These are phyloP conservation scores for Fusarium sp. DNA, from an alignment of 2,329 filamentous ascomycete genomes.

Conservation along the genomic window DNA sequence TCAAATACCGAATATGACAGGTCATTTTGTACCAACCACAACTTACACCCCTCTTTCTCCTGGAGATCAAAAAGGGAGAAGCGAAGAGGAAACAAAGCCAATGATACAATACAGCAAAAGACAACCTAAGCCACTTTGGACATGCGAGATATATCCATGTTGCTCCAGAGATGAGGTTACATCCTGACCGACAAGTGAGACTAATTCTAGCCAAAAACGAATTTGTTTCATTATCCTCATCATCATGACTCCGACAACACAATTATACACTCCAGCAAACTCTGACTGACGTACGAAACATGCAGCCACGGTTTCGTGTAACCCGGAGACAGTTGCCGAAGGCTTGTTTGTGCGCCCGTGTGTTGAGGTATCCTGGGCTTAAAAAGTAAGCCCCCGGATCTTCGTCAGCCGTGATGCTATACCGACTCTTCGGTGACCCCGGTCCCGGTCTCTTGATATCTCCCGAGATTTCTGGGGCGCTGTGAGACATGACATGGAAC, in stretches of 20 bases:
- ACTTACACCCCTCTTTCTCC: slow-evolving; percentile 22
- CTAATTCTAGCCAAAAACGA: slow-evolving; percentile 10
- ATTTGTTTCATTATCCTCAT: slow-evolving; percentile 19
- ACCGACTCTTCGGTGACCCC: slow-evolving; percentile 32
- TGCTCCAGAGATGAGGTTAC: slow-evolving; percentile 38
- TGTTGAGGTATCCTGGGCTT: slow-evolving; percentile 8
- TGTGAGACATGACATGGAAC: slow-evolving; percentile 38
- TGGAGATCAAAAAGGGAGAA: slow-evolving; percentile 24
- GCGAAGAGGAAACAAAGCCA: slow-evolving; percentile 18
- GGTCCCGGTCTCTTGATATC: slow-evolving; percentile 9
- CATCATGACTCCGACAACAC: neutral
- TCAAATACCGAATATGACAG: slow-evolving; percentile 37
- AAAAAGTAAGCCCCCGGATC: neutral
- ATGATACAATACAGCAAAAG: neutral
- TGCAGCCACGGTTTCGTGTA: slow-evolving; percentile 12
- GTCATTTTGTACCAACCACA: slow-evolving; percentile 34
- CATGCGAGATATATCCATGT: slow-evolving; percentile 23
- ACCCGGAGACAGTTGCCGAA: slow-evolving; percentile 7
- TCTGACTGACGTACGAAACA: neutral
- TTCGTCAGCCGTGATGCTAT: slow-evolving; percentile 21
- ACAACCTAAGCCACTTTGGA: slow-evolving; percentile 15
- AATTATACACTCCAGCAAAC: neutral
- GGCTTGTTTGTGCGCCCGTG: slow-evolving; percentile 10
- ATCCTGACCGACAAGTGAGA: slow-evolving; percentile 36
- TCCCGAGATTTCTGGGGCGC: slow-evolving; percentile 15